A percentile compares a stretch with the other conserved stretches of the same genome.
These are phyloP conservation scores for Pestalotiopsis sp. DNA, from an alignment of 2,329 filamentous ascomycete species.

Conservation along the genomic window DNA sequence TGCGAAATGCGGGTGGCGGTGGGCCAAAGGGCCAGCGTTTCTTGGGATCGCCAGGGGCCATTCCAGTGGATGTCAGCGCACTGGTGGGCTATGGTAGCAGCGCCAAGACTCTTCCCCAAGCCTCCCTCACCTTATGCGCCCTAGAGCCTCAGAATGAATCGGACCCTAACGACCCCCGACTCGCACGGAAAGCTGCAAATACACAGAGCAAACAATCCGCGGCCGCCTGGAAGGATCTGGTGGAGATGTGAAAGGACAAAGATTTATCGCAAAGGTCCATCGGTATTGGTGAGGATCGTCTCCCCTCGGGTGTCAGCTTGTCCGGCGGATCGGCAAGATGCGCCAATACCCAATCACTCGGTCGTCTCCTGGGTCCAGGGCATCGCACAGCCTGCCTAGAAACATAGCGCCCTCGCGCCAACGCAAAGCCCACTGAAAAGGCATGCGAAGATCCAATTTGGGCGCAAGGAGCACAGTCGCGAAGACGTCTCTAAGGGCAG, in stretches of 20 bases:
- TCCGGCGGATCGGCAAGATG: background rate
- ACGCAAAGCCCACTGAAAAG: background rate
- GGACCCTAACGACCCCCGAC: background rate
- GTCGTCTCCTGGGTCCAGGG: background rate
- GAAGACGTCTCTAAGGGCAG: background rate
- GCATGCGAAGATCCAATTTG: background rate
- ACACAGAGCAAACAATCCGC: background rate
- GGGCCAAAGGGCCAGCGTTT: background rate
- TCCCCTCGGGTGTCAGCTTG: background rate
- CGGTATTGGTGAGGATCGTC: background rate
- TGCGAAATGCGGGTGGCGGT: background rate
- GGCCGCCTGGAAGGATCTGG: background rate
- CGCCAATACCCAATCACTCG: background rate
- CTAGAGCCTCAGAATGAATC: background rate
- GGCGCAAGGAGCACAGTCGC: background rate
- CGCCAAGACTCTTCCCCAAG: background rate
- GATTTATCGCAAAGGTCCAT: background rate
- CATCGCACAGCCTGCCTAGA: background rate
- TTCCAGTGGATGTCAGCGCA: background rate
- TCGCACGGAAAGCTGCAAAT: background rate
- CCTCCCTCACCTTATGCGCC: background rate
- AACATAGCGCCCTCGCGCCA: background rate
- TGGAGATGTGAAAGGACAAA: background rate
- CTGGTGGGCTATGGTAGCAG: background rate
- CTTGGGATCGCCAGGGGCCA: background rate